Evolutionary conservation across 2,329 filamentous ascomycete species (phyloP).

Genomic region (Diplodia corticola): DNA sequence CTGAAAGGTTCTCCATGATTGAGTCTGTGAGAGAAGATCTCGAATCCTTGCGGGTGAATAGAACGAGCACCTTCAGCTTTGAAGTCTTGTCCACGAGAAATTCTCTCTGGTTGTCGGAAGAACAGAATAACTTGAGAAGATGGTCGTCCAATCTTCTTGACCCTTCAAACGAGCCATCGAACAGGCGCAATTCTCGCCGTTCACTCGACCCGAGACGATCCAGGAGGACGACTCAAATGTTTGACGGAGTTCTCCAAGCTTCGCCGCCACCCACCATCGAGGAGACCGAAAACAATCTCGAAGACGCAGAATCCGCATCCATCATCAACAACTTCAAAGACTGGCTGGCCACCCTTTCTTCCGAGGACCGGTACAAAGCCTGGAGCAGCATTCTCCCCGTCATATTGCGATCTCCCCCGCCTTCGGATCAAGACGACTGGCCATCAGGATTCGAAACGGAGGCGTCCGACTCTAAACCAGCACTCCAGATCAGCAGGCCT

Average conservation of each 20-base stretch:
- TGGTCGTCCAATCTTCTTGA: neutral
- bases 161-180: too few species aligned
- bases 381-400: too few species aligned
- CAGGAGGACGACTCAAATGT: neutral
- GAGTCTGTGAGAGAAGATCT: neutral
- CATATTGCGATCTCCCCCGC: too few species aligned
- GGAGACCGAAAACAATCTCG: constrained; percentile 57
- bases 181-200: neutral
- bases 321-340: too few species aligned
- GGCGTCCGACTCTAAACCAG: too few species aligned
- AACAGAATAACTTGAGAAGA: neutral
- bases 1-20: neutral
- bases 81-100: neutral
- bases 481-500: too few species aligned
- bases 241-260: neutral
- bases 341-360: too few species aligned
- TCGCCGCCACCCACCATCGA: neutral
- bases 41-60: neutral
- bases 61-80: neutral
- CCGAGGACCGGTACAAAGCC: too few species aligned
- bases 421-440: too few species aligned
- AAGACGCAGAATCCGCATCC: constrained; percentile 37
- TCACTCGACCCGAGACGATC: neutral
- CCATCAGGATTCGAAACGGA: too few species aligned
- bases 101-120: neutral